A percentile compares a stretch with the other conserved stretches of the same genome.
Conservation (phyloP, 2,329 filamentous ascomycete species). For the Metarhizium brunneum region DNA sequence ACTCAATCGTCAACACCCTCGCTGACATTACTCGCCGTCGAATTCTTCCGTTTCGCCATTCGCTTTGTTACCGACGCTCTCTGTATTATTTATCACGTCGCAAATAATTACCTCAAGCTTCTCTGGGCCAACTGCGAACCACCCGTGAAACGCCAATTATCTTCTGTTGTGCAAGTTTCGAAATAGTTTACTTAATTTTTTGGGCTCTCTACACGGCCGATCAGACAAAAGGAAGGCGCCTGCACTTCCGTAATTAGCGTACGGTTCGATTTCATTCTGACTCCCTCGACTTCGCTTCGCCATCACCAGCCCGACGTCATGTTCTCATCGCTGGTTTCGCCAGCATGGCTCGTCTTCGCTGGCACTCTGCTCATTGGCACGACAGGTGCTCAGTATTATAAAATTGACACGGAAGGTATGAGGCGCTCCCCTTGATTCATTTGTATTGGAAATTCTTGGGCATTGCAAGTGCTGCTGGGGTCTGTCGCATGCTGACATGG, state of each 20-base stretch:
- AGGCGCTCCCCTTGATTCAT: not conserved
- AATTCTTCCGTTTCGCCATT: not conserved
- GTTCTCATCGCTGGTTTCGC: not conserved
- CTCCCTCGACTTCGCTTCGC: not conserved
- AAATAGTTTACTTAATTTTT: not conserved
- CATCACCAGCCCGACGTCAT: not conserved
- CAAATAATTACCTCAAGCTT: not conserved
- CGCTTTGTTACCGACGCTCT: not conserved
- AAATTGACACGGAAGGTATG: constrained; percentile 22
- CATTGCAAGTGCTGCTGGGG: not conserved
- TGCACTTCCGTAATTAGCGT: not conserved
- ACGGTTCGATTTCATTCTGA: too few species aligned
- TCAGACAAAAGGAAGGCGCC: not conserved
- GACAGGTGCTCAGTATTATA: constrained; percentile 17
- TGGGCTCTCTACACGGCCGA: not conserved
- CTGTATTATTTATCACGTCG: not conserved
- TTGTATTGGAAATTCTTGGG: not conserved
- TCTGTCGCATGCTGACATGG: not conserved
- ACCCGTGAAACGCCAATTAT: not conserved
- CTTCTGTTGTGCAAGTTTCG: too few species aligned
- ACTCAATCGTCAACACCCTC: too few species aligned
- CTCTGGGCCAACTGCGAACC: not conserved
- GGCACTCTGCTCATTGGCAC: constrained; percentile 4
- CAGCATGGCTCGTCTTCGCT: constrained; percentile 3
- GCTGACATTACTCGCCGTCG: not conserved